phyloP scores from a whole-genome alignment of 2,329 filamentous ascomycete genomes.

The Xylaria digitata region DNA sequence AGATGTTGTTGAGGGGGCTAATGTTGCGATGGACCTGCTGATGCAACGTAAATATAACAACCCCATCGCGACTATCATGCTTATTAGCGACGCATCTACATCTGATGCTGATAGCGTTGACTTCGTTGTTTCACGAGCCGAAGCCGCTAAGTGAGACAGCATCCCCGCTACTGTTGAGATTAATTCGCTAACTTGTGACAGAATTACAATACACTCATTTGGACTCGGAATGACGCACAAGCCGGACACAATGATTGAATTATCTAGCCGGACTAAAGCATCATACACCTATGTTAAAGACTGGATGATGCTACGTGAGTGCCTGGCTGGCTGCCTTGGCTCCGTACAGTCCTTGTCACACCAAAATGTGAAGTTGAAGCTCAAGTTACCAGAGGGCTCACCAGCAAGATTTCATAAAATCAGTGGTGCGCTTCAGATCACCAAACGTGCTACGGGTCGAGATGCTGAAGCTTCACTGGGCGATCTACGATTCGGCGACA shows the following conservation, averaged over 20 bases:
- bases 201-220: conserved; percentile 95
- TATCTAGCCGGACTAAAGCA: conserved; percentile 94
- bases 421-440: conserved; percentile 93
- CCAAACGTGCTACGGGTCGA: conserved; percentile 92
- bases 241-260: conserved; percentile 97
- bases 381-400: conserved; percentile 93
- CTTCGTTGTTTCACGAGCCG: conserved; percentile 95
- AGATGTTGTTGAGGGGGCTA: conserved; percentile 96
- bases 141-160: conserved; percentile 86
- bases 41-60: conserved; percentile 99
- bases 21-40: conserved; percentile 96
- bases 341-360: conserved; percentile 95
- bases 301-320: conserved; percentile 99
- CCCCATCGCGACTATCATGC: conserved; percentile 91
- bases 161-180: conserved; percentile 3
- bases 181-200: conserved; percentile 53
- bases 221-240: conserved; percentile 97
- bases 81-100: conserved; percentile 97
- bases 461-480: conserved; percentile 94
- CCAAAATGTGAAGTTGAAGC: conserved; percentile 95
- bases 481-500: conserved; percentile 94
- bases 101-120: conserved; percentile 95
- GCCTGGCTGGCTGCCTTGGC: conserved; percentile 90
- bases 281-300: conserved; percentile 99
- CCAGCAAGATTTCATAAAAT: conserved; percentile 99